Base-by-base conservation (phyloP, 1,139 yeast genomes). In the Candida sanyaensis region DNA sequence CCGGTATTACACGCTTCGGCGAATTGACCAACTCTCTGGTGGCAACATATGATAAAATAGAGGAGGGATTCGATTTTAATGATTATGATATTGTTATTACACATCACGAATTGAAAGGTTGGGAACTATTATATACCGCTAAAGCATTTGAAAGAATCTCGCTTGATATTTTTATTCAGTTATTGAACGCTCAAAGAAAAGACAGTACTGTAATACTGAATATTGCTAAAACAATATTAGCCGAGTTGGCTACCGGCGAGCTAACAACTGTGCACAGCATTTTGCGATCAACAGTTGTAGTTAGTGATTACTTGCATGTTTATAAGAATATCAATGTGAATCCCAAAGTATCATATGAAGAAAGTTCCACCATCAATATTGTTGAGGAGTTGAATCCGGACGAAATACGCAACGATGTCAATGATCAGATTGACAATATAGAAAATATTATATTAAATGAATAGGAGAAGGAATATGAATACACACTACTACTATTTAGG, bases 1-100 rank as follows among this genome's bases (percentile, higher is more conserved):
- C 92, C 1, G 99, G 99, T 6, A 86, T 85, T 6, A 80, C 91
- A 4, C 72, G 83, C 48, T 92, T 92, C 65, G 86, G 86, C 1
- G 85, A 88, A 59, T 57, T 83, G 11, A 75, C 76, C 50, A 56
- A 61, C 31, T 59, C 67, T 26, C 57, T 62, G 21, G 57, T 62
- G 21, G 64, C 87, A n/a, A 65, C 58, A 1, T 92, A 89, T 62
- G 96, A 91, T 64, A 89, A 86, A 61, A 80, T 92, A 0, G 97
- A 92, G 61, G 71, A 76, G 42, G 55, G 56, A 1, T 58, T 57
- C 0, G 64, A 59, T 5, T 63, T 84, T 37, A 67, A 73, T 11
- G 55, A 73, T 0, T 80, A 86, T 57, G 84, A 86, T 54, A 81
- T 78, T 52, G 68, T 88, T 43, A 78, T 91, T 42, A 76, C 88